These are phyloP conservation scores for Boletus calvinii DNA, from an alignment of 1,284 basidiomycete species.

Conservation along the genomic window DNA sequence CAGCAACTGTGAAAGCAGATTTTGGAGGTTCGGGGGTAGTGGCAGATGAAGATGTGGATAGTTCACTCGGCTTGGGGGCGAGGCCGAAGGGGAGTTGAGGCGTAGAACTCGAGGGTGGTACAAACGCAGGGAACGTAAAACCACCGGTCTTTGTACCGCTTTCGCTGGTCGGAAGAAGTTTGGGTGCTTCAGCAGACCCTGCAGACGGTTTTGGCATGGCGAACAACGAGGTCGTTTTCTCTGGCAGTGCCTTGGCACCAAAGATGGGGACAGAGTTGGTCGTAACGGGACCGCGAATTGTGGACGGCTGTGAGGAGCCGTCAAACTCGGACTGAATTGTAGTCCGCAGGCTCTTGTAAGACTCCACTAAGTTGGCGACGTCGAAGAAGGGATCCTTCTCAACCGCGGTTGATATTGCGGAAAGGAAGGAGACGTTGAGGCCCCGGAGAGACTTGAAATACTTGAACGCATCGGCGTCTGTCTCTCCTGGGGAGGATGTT, in stretches of 20 bases:
- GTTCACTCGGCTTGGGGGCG: constrained; percentile 23
- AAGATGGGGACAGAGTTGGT: constrained; percentile 12
- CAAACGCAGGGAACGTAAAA: constrained; percentile 25
- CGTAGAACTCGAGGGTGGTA: constrained; percentile 24
- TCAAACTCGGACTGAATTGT: constrained; percentile 61
- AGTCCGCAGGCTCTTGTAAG: constrained; percentile 62
- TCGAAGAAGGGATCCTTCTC: constrained; percentile 79
- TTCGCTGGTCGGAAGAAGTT: constrained; percentile 15
- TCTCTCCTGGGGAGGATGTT: constrained; percentile 25
- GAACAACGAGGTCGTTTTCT: constrained; percentile 28
- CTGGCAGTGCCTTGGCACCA: constrained; percentile 10
- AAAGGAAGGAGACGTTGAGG: constrained; percentile 72
- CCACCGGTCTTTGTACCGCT: constrained; percentile 16
- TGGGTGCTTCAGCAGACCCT: constrained; percentile 4
- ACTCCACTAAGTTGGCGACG: constrained; percentile 56
- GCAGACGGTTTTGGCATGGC: constrained; percentile 44
- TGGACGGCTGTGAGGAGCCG: constrained; percentile 20
- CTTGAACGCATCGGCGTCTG: constrained; percentile 41
- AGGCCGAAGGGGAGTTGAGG: constrained; percentile 18
- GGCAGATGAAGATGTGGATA: constrained; percentile 11
- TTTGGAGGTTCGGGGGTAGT: constrained; percentile 20
- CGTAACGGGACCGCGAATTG: constrained; percentile 6
- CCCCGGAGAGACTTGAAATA: constrained; percentile 81
- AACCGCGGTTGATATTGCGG: constrained; percentile 60
- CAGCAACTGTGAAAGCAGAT: constrained; percentile 19